Base-by-base conservation (phyloP, 768 basidiomycete genomes). In the Trametes coccinea region DNA sequence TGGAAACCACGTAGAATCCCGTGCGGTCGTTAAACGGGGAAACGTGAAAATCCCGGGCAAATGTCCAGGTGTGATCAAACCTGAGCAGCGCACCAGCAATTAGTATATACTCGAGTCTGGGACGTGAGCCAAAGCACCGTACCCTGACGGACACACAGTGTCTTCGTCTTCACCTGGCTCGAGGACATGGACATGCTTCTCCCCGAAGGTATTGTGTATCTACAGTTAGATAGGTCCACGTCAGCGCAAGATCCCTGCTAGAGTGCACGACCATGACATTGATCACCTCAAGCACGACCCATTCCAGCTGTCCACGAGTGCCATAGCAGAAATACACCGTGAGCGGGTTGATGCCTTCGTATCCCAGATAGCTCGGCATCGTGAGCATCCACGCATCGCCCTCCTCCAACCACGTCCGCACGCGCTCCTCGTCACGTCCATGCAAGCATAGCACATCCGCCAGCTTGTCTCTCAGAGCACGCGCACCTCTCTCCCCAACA, bases 121-220 rank as follows among this genome's bases (percentile, higher is more conserved):
- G 2, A 22, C 53, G 14, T 27, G 33, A 46, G 14, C 41, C 10
- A 10, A 13, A 22, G 40, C 31, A 43, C 62, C 62, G 40, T 41
- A 65, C 67, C 63, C 81, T 76, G 75, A 74, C 30, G 61, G 60
- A n/a, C 73, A 56, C 4, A 17, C 53, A 11, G 61, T 37, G 58
- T 86, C 84, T 69, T 86, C 83, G 33, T 74, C 71, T 11, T 69
- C 69, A 11, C 78, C 80, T 0, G 77, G 62, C 56, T 82, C 75
- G 0, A 90, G 75, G 27, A 86, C 74, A 65, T 88, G 80, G 5
- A 84, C 76, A 69, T 89, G 87, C 58, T 81, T 80, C 72, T 90
- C 88, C 5, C 85, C 86, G 67, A 90, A 90, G 0, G 88, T 89
- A 68, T 89, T 90, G 67, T 90, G 88, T 7, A 86, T 80, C 85